Evolutionary conservation across 345 rosid species (phyloP), one percentile per base, ranked within the genome.

Genomic region (Anacardium occidentale): DNA sequence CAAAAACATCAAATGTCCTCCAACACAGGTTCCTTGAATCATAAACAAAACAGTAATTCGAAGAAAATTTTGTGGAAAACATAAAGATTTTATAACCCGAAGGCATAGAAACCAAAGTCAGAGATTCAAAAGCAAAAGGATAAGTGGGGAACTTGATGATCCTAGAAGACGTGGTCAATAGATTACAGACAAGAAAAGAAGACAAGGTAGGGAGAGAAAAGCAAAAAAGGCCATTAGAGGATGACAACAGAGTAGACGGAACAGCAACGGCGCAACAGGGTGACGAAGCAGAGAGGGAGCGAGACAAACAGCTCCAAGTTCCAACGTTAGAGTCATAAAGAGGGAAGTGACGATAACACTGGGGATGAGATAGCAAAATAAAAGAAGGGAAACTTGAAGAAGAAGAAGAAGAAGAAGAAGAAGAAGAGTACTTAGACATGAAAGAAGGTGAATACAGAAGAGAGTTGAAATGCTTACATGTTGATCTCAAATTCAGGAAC

Each of bases 361-460:
- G 91, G 64, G 97, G 93, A 62, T 91, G 97, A 55, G 93, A 92
- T 62, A 92, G 88, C 74, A 92, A 77, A 63, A 94, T 87, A 59
- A 89, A 90, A 0, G 93, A 85, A 75, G 97, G 81, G 65, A 84
- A 73, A 44, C 83, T 72, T 29, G 79, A 72, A 4, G 76, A 73
- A 68, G 77, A n/a, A n/a, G n/a, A n/a, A n/a, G n/a, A n/a, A n/a
- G 37, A 34, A 7, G 5, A 34, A 1, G 3, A 3, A 34, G 4
- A 78, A 74, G 91, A 76, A 17, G 25, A 73, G 79, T 68, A 83
- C 52, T 74, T 88, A 74, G 97, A 89, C 42, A 85, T 74, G 78
- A 90, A 90, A 50, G 80, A 57, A 50, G 88, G 89, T 21, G 91
- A 83, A 68, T 72, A 83, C 0, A 82, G 20, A 17, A 89, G 91